These are phyloP conservation scores for Albifimbria verrucaria DNA, from an alignment of 2,329 filamentous ascomycete genomes.

Conservation along the genomic window DNA sequence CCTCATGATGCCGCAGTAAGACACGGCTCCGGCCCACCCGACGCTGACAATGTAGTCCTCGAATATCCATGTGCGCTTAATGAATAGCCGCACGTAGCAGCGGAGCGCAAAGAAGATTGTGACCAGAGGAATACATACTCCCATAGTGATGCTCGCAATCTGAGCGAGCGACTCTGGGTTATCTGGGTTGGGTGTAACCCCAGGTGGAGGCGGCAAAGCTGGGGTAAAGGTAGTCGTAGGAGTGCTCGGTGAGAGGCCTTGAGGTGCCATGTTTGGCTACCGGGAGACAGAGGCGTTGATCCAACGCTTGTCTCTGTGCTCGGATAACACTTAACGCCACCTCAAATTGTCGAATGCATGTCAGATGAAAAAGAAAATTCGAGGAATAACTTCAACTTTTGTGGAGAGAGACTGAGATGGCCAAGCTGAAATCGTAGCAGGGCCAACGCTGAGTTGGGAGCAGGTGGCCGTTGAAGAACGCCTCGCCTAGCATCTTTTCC, in stretches of 20 bases:
- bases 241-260: not conserved
- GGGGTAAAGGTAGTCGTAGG: conserved; percentile 1
- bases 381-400: too few relatives aligned
- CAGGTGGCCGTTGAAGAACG: too few relatives aligned
- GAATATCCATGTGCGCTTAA: conserved; percentile 6
- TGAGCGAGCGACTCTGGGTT: conserved; percentile 2
- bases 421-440: too few relatives aligned
- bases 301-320: too few relatives aligned
- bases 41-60: conserved; percentile 6
- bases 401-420: too few relatives aligned
- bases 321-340: too few relatives aligned
- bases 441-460: too few relatives aligned
- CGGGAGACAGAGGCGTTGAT: not conserved
- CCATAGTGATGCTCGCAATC: conserved; percentile 6
- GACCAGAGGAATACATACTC: conserved; percentile 5
- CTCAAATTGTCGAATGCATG: too few relatives aligned
- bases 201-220: conserved; percentile 5
- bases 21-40: conserved; percentile 6
- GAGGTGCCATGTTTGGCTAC: not conserved
- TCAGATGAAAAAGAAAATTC: too few relatives aligned
- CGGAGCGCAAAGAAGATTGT: conserved; percentile 8
- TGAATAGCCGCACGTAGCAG: conserved; percentile 5
- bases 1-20: conserved; percentile 9
- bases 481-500: too few relatives aligned
- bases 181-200: conserved; percentile 3